A percentile compares a stretch with the other conserved stretches of the same genome.
phyloP scores from a whole-genome alignment of 1,284 basidiomycete genomes.

The Chondrostereum purpureum region DNA sequence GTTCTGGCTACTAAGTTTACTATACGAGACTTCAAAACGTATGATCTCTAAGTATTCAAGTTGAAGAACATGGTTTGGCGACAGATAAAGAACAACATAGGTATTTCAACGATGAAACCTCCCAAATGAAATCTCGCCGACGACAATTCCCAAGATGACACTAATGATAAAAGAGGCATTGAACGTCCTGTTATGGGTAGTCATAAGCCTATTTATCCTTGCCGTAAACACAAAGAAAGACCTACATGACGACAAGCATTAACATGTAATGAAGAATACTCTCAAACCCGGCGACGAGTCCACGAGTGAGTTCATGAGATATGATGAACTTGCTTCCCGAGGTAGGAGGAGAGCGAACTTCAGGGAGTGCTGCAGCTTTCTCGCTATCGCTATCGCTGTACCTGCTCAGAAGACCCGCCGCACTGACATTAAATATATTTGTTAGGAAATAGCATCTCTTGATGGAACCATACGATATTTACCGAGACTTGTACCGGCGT shows the following conservation, averaged over 20 bases:
- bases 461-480: neutral
- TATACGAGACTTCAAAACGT: too few species aligned
- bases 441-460: neutral
- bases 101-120: conserved; percentile 15
- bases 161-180: conserved; percentile 19
- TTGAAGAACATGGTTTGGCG: too few species aligned
- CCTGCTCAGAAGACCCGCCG: neutral
- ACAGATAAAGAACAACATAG: too few species aligned
- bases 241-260: conserved; percentile 20
- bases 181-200: conserved; percentile 15
- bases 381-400: neutral
- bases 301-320: conserved; percentile 17
- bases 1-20: too few species aligned
- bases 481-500: conserved; percentile 7
- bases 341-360: neutral
- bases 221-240: neutral
- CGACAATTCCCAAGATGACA: conserved; percentile 16
- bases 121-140: conserved; percentile 19
- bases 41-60: too few species aligned
- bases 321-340: conserved; percentile 14
- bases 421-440: too few species aligned
- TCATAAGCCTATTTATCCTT: conserved; percentile 4
- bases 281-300: conserved; percentile 14
- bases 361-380: neutral
- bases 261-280: conserved; percentile 17